phyloP scores from a whole-genome alignment of 768 basidiomycete species.

The Boletus rex-veris region DNA sequence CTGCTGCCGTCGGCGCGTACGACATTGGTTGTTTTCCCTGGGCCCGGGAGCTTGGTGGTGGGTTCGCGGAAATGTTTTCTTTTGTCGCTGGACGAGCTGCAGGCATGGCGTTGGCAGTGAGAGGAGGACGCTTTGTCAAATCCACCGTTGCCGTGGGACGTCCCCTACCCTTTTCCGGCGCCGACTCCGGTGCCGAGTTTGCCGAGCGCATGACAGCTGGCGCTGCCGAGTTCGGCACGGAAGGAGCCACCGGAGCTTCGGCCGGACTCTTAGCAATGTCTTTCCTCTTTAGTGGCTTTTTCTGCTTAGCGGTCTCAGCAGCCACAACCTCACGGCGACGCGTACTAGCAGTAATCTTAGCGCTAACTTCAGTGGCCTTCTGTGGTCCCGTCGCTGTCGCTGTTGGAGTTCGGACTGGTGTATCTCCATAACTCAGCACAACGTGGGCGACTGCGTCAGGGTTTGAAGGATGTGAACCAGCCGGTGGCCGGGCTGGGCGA shows the following conservation, averaged over 20 bases:
- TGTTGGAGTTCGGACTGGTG: slow-evolving; percentile 12
- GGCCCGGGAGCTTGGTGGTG: slow-evolving; percentile 74
- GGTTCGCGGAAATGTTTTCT: slow-evolving; percentile 34
- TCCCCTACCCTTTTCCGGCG: slow-evolving; percentile 31
- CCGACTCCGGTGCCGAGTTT: slow-evolving; percentile 32
- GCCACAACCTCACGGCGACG: slow-evolving; percentile 12
- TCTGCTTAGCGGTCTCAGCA: slow-evolving; percentile 21
- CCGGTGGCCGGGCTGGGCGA: slow-evolving; percentile 20
- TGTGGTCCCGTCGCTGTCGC: slow-evolving; percentile 5
- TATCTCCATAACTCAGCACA: slow-evolving; percentile 40
- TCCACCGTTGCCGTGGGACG: slow-evolving; percentile 33
- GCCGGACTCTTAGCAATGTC: slow-evolving; percentile 23
- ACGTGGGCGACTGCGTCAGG: slow-evolving; percentile 35
- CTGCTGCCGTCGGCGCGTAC: slow-evolving; percentile 37
- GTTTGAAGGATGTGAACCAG: slow-evolving; percentile 14
- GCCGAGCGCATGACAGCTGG: slow-evolving; percentile 21
- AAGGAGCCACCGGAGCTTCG: slow-evolving; percentile 21
- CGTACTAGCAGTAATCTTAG: slow-evolving; percentile 28
- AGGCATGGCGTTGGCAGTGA: slow-evolving; percentile 42
- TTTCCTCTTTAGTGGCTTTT: slow-evolving; percentile 48
- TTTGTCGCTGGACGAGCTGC: slow-evolving; percentile 38
- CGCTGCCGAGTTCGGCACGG: slow-evolving; percentile 30
- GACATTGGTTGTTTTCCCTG: slow-evolving; percentile 94
- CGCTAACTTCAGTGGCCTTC: slow-evolving; percentile 18
- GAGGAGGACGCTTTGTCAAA: slow-evolving; percentile 39